Evolutionary conservation across 108 stramenopile genomes (phyloP), one percentile per base, ranked within the genome.

Genomic region (Tribonema minus): DNA sequence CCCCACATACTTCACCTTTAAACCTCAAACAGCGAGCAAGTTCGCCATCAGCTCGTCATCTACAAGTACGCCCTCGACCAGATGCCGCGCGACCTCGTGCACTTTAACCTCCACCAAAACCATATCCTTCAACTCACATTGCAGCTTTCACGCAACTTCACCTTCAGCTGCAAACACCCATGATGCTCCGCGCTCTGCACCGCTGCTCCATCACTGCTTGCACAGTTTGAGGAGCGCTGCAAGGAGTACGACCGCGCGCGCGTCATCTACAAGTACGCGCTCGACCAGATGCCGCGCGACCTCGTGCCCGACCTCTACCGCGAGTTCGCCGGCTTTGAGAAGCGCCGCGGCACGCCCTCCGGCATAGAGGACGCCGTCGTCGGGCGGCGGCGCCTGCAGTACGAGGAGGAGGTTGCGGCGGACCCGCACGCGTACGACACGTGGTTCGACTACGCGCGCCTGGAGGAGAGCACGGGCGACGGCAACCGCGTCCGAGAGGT

Each of bases 231-330:
- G 78, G 88, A 87, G 81, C 89, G 96, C 27, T 96, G 96, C 68
- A 93, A 95, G 77, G 99, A 99, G 88, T 93, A 90, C 67, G 97
- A 96, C 79, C 90, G 97, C 37, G 96, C 97, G 0, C 73, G 99
- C 25, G 91, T 94, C 39, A 96, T 99, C 68, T 98, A 96, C 88
- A 90, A 94, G 78, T 94, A 95, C 78, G 97, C 97, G 60, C 76
- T 93, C 36, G 90, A 91, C 59, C 68, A 70, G 78, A 74, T 97
- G 35, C 84, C 89, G 15, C 81, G 93, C 38, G 94, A 89, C 29
- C 83, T 71, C 41, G 58, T 64, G 27, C 81, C 84, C 30, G 89
- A 90, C 32, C 40, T 80, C 32, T 86, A 86, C 54, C 35, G 58
- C 12, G 81, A 76, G n/a, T 88, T 86, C 62, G 69, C 95, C 60